phyloP scores from a whole-genome alignment of 2,329 filamentous ascomycete species.

The Talaromyces sp. region DNA sequence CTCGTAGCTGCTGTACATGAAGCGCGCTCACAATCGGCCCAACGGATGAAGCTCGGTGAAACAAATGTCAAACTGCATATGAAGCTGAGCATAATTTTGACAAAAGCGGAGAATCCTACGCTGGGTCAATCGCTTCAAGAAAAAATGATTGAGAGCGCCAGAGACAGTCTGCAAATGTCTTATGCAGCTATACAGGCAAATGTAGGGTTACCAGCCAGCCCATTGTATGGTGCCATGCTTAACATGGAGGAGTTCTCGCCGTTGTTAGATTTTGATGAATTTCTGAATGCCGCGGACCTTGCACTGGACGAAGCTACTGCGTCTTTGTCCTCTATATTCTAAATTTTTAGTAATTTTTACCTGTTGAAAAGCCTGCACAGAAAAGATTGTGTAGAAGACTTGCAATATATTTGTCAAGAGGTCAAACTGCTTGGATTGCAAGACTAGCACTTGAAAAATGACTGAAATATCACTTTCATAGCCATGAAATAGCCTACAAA shows the following conservation, averaged over 20 bases:
- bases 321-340: not conserved
- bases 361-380: too few relatives aligned
- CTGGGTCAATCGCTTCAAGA: conserved; percentile 1
- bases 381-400: too few relatives aligned
- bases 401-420: too few relatives aligned
- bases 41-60: conserved; percentile 9
- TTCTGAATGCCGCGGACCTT: not conserved
- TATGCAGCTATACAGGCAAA: not conserved
- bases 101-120: not conserved
- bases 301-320: not conserved
- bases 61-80: conserved; percentile 13
- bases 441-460: too few relatives aligned
- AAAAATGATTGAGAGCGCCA: conserved; percentile 11
- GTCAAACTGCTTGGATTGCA: too few relatives aligned
- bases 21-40: not conserved
- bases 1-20: conserved; percentile 8
- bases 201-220: not conserved
- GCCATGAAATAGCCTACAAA: too few relatives aligned
- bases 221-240: not conserved
- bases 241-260: not conserved
- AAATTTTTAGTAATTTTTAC: too few relatives aligned
- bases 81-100: conserved; percentile 8
- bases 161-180: conserved; percentile 3
- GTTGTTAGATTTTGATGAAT: conserved; percentile 5
- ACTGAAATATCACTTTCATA: too few relatives aligned